These are phyloP conservation scores for Lasiosphaeria hispida DNA, from an alignment of 495 filamentous ascomycete species.

Conservation along the genomic window DNA sequence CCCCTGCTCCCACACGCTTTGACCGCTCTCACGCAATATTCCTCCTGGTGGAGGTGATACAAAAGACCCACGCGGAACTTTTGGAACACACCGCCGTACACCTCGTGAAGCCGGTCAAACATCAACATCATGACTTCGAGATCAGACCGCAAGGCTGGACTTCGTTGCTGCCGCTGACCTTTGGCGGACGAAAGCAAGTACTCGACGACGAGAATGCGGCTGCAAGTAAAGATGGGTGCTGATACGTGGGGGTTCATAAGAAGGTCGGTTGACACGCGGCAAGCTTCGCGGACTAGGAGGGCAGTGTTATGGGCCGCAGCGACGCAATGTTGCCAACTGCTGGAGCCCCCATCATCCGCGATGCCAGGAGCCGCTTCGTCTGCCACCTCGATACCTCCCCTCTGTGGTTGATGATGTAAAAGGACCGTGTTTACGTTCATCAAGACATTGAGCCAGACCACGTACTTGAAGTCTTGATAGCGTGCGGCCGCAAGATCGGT, in stretches of 20 bases:
- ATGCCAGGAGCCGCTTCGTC: too few species aligned
- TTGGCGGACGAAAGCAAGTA: background rate
- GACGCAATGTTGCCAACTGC: conserved; percentile 1
- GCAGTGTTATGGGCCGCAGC: conserved; percentile 4
- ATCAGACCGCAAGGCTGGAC: background rate
- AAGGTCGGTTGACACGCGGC: conserved; percentile 8
- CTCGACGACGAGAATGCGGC: conserved; percentile 5
- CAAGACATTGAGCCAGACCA: conserved; percentile 3
- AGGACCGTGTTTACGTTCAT: conserved; percentile 9
- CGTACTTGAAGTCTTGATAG: background rate
- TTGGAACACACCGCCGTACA: background rate
- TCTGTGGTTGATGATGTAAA: background rate
- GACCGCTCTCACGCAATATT: background rate
- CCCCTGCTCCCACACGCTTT: conserved; percentile 3
- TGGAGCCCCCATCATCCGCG: background rate
- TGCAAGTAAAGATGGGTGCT: conserved; percentile 2
- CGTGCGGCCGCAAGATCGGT: conserved; percentile 6
- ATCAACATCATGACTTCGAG: background rate
- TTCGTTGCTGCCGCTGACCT: background rate
- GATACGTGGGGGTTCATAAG: conserved; percentile 3
- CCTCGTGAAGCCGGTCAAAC: conserved; percentile 3
- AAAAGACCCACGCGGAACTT: conserved; percentile 9
- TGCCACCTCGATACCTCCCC: too few species aligned
- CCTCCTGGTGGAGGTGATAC: background rate
- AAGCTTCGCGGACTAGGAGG: background rate